A percentile compares a stretch with the other conserved stretches of the same genome.
Evolutionary conservation across 2,329 filamentous ascomycete species (phyloP).

Genomic region (Metarhizium album): DNA sequence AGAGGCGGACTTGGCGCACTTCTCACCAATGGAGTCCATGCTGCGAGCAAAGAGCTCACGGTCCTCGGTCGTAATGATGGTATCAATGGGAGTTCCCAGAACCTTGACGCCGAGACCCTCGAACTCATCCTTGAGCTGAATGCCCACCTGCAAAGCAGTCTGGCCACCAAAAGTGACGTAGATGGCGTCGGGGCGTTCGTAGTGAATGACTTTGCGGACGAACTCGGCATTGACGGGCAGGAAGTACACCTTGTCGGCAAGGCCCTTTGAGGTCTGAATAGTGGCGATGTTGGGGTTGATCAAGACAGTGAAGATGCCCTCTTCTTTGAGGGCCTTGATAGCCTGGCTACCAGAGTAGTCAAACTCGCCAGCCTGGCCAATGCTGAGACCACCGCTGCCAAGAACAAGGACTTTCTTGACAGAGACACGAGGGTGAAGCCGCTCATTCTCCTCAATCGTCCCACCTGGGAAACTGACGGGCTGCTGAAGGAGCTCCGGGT

Average conservation of each 20-base stretch:
- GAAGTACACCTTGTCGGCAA: slow-evolving; percentile 99
- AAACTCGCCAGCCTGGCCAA: slow-evolving; percentile 96
- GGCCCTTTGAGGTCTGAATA: slow-evolving; percentile 94
- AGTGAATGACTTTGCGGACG: slow-evolving; percentile 91
- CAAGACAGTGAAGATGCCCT: slow-evolving; percentile 93
- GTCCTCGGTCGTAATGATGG: slow-evolving; percentile 97
- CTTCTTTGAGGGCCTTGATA: slow-evolving; percentile 96
- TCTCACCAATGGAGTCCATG: slow-evolving; percentile 97
- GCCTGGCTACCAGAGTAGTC: slow-evolving; percentile 98
- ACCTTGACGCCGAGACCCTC: slow-evolving; percentile 86
- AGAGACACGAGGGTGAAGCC: slow-evolving; percentile 63
- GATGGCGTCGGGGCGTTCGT: slow-evolving; percentile 91
- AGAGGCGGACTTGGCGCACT: slow-evolving; percentile 94
- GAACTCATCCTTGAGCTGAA: slow-evolving; percentile 95
- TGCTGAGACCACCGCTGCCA: slow-evolving; percentile 88
- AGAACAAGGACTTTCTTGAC: slow-evolving; percentile 94
- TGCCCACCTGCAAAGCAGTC: slow-evolving; percentile 92
- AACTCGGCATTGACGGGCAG: slow-evolving; percentile 94
- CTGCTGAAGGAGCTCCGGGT: slow-evolving; percentile 54
- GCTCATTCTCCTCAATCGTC: slow-evolving; percentile 66
- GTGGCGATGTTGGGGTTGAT: slow-evolving; percentile 99
- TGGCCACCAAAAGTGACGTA: slow-evolving; percentile 98
- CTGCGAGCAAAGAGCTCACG: slow-evolving; percentile 93
- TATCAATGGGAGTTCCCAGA: slow-evolving; percentile 91
- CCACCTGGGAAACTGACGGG: slow-evolving; percentile 85